Evolutionary conservation across 345 rosid genomes (phyloP).

Genomic region (Populus nigra): DNA sequence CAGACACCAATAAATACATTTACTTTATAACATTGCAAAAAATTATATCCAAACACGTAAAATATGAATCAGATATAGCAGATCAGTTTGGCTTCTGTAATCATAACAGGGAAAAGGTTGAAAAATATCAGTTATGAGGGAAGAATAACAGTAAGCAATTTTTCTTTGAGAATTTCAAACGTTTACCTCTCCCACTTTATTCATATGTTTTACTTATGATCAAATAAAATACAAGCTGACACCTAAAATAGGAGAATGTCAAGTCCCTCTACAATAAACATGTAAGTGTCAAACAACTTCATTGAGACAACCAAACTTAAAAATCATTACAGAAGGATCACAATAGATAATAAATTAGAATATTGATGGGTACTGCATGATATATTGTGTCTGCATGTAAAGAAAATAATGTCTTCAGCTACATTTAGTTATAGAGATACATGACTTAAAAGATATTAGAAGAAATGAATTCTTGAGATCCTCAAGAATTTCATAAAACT

Average conservation of each 20-base stretch:
- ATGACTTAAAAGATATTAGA: not conserved
- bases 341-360: not conserved
- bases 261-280: not conserved
- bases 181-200: not conserved
- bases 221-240: not conserved
- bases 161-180: not conserved
- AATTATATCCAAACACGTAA: not conserved
- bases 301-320: not conserved
- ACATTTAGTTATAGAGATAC: not conserved
- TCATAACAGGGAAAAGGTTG: not conserved
- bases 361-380: not conserved
- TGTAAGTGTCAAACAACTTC: not conserved
- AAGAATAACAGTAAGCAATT: not conserved
- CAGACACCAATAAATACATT: not conserved
- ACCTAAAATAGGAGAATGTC: not conserved
- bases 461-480: not conserved
- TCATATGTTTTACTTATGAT: not conserved
- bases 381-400: not conserved
- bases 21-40: not conserved
- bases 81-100: not conserved
- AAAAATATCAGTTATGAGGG: not conserved
- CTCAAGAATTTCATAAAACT: not conserved
- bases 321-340: not conserved
- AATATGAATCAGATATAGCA: not conserved
- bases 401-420: not conserved